Conservation (phyloP, 2,329 filamentous ascomycete species). For the Penicillium capsulatum region DNA sequence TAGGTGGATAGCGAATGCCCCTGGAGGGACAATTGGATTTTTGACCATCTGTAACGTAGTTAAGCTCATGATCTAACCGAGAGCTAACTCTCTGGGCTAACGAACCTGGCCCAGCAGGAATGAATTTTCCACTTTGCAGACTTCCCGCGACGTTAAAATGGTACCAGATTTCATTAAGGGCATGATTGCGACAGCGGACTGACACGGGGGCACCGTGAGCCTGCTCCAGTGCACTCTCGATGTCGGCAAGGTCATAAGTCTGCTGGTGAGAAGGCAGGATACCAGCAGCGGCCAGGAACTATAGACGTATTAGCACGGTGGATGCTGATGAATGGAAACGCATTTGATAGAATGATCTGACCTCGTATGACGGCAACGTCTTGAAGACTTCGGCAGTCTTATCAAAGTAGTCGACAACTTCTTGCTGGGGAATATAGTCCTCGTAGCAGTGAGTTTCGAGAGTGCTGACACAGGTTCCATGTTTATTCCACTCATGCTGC, state of each 20-base stretch:
- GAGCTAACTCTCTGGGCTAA: neutral
- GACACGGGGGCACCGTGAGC: constrained; percentile 55
- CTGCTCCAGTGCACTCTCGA: constrained; percentile 55
- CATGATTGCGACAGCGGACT: constrained; percentile 51
- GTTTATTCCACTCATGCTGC: constrained; percentile 72
- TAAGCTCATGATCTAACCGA: neutral
- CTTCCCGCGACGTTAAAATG: constrained; percentile 59
- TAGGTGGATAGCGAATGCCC: constrained; percentile 63
- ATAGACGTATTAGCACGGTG: constrained; percentile 6
- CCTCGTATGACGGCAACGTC: constrained; percentile 60
- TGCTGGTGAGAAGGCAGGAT: constrained; percentile 50
- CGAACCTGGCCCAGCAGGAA: constrained; percentile 35
- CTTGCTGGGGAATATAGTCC: constrained; percentile 57
- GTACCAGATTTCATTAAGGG: constrained; percentile 57
- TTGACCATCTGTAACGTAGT: constrained; percentile 45
- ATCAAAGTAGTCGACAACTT: constrained; percentile 67
- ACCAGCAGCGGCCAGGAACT: constrained; percentile 58
- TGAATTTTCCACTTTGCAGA: constrained; percentile 35
- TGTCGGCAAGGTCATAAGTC: constrained; percentile 58
- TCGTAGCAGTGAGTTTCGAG: constrained; percentile 64
- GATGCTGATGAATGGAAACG: neutral
- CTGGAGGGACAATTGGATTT: constrained; percentile 59
- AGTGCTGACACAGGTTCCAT: constrained; percentile 71
- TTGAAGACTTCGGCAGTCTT: constrained; percentile 64
- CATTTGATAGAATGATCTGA: constrained; percentile 22